These are phyloP conservation scores for Cucurbita ficifolia DNA, from an alignment of 306 rosid species.

Conservation along the genomic window DNA sequence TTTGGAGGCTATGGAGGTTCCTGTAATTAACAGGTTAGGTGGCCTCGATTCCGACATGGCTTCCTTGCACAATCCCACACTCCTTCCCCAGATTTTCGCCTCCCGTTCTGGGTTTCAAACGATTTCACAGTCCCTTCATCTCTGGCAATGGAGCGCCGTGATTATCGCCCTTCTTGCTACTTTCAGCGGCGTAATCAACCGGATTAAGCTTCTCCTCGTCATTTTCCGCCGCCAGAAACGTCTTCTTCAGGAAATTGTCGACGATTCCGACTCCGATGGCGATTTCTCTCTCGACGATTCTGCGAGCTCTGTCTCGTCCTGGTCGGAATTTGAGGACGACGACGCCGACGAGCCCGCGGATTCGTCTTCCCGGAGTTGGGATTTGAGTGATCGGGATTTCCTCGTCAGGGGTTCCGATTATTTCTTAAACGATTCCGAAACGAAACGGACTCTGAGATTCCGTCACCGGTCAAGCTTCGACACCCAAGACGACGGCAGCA, in stretches of 20 bases:
- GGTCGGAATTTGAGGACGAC: background rate
- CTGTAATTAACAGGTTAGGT: constrained; percentile 29
- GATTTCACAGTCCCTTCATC: constrained; percentile 13
- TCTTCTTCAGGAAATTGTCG: constrained; percentile 8
- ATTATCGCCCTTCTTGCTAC: constrained; percentile 48
- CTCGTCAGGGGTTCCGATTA: constrained; percentile 21
- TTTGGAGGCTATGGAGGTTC: constrained; percentile 26
- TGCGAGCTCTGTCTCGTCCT: background rate
- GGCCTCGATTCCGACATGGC: constrained; percentile 19
- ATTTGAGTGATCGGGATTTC: constrained; percentile 14
- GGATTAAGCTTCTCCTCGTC: constrained; percentile 27
- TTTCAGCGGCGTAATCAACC: constrained; percentile 31
- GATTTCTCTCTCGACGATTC: background rate
- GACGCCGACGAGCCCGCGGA: background rate
- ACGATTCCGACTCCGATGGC: constrained; percentile 9
- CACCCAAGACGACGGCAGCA: constrained; percentile 4
- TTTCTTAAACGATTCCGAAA: constrained; percentile 9
- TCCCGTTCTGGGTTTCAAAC: constrained; percentile 17
- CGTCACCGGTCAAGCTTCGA: constrained; percentile 26
- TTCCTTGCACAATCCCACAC: constrained; percentile 18
- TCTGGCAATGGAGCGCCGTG: constrained; percentile 52
- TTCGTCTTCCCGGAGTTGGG: constrained; percentile 10
- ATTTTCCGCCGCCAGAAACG: constrained; percentile 6
- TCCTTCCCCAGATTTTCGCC: constrained; percentile 15
- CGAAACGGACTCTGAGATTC: background rate